Conservation (phyloP, 805 yeast genomes). For the Candida multigemmis region DNA sequence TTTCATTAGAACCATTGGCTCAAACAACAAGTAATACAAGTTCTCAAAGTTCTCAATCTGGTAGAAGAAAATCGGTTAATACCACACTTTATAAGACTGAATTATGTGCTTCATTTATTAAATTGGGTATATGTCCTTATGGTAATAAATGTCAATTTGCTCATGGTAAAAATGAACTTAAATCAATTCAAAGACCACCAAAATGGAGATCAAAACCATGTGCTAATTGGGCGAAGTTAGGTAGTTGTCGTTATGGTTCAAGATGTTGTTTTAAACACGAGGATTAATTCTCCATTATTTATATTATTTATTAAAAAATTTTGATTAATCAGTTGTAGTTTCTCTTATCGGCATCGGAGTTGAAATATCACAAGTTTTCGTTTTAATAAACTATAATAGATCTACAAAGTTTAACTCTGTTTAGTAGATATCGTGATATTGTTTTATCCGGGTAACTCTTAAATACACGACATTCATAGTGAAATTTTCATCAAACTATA, state of each 20-base stretch:
- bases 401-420: too few relatives aligned
- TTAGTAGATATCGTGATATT: too few relatives aligned
- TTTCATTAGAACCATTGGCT: too few relatives aligned
- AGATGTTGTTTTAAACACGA: slow-evolving; percentile 91
- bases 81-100: slow-evolving; percentile 84
- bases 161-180: slow-evolving; percentile 75
- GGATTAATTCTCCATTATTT: slow-evolving; percentile 1
- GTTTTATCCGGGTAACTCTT: too few relatives aligned
- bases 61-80: slow-evolving; percentile 25
- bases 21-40: too few relatives aligned
- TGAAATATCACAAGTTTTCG: too few relatives aligned
- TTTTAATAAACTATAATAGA: too few relatives aligned
- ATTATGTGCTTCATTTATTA: slow-evolving; percentile 70
- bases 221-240: slow-evolving; percentile 76
- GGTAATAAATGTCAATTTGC: slow-evolving; percentile 93
- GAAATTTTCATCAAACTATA: too few relatives aligned
- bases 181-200: slow-evolving; percentile 59
- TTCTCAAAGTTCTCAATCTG: slow-evolving; percentile 1
- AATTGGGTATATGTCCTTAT: slow-evolving; percentile 68
- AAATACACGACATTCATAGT: too few relatives aligned
- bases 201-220: slow-evolving; percentile 91
- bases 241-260: slow-evolving; percentile 80
- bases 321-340: neutral
- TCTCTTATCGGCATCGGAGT: slow-evolving; percentile 1
- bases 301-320: neutral